Evolutionary conservation across 768 basidiomycete species (phyloP).

Genomic region (Cyclocybe aegerita): DNA sequence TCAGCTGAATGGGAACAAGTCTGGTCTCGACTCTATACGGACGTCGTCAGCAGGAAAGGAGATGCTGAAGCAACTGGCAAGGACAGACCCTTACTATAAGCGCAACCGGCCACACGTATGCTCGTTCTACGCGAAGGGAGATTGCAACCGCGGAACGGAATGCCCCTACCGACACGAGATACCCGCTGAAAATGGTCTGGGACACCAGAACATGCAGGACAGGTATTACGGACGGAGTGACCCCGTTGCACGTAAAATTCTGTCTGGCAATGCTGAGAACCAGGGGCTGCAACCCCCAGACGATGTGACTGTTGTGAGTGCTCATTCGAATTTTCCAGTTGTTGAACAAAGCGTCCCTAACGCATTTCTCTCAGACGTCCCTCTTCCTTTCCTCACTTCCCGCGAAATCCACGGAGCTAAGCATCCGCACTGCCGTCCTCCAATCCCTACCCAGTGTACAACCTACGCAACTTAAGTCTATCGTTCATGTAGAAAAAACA

Average conservation of each 20-base stretch:
- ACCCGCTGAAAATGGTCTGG: constrained; percentile 76
- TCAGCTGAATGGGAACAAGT: constrained; percentile 72
- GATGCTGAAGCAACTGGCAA: constrained; percentile 92
- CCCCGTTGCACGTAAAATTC: constrained; percentile 90
- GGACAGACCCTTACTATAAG: constrained; percentile 97
- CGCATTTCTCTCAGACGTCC: constrained; percentile 56
- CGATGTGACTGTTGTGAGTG: constrained; percentile 78
- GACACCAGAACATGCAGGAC: constrained; percentile 93
- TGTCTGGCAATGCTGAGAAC: constrained; percentile 73
- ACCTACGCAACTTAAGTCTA: constrained; percentile 70
- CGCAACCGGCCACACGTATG: constrained; percentile 93
- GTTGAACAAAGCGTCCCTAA: background rate
- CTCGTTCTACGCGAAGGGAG: constrained; percentile 94
- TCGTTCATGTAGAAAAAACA: constrained; percentile 84
- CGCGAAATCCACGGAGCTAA: constrained; percentile 64
- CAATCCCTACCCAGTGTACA: constrained; percentile 64
- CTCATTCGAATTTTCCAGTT: background rate
- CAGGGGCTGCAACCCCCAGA: constrained; percentile 90
- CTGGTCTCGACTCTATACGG: constrained; percentile 57
- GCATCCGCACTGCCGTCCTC: constrained; percentile 70
- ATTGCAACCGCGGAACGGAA: constrained; percentile 87
- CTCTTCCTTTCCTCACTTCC: constrained; percentile 84
- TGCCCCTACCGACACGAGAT: constrained; percentile 97
- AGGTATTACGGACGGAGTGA: constrained; percentile 92
- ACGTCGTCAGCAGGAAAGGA: constrained; percentile 87